Evolutionary conservation across 331 rosid genomes (phyloP), one percentile per base, ranked within the genome.

Genomic region (Quercus tomentella): DNA sequence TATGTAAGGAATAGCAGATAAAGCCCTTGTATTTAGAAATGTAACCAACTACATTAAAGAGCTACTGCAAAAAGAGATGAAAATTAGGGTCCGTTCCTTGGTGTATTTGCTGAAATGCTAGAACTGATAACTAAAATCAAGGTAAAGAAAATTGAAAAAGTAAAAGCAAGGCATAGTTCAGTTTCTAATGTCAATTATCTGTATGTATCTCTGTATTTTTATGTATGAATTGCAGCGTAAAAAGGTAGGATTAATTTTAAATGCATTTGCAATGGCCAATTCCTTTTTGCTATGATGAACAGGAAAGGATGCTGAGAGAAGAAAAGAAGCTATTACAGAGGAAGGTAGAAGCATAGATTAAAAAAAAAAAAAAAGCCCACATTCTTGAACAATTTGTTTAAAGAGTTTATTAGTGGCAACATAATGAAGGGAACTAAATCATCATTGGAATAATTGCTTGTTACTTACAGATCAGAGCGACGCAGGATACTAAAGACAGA

Each of bases 251-350:
- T 18, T 16, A 4, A 43, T 45, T 4, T 15, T 55, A 11, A 17
- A 28, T 74, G 11, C 10, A 31, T 57, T 57, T 12, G 35, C 35
- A 21, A 20, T 33, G 5, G 41, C n/a, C 4, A 14, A 22, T 17
- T 23, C 25, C 21, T 25, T 51, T 76, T 51, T 76, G 7, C 16
- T 51, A 26, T 49, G n/a, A 25, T 5, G 54, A 20, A n/a, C 56
- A 76, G 80, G 73, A 45, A 76, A 76, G 22, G 61, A 28, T n/a
- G 35, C 73, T 76, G 30, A 45, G 8, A 17, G 80, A 76, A 76
- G 80, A 63, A 63, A 76, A 51, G 45, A 51, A 76, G 73, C 52
- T 17, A 23, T 70, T 76, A 21, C 28, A 76, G 41, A 51, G 51
- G 56, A 15, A 76, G 80, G 80, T 76, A 76, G 65, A 45, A 49